These are phyloP conservation scores for Aquanectria penicillioides DNA, from an alignment of 2,329 filamentous ascomycete species.

Conservation along the genomic window DNA sequence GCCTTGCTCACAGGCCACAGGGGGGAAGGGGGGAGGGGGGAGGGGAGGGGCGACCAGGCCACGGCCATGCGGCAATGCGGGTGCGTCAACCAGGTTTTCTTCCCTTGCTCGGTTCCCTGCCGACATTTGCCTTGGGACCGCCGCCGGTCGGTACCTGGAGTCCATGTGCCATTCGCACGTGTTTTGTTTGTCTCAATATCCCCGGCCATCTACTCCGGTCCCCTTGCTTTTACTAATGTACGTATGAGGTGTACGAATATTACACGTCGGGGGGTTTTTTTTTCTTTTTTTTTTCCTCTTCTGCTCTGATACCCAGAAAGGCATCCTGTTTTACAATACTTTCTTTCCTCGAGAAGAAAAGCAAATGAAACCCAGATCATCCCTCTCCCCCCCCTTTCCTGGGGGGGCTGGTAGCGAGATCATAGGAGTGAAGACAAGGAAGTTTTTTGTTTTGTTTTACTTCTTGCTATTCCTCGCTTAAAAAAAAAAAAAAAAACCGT, in stretches of 20 bases:
- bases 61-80: slow-evolving; percentile 25
- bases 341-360: too few relatives aligned
- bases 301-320: neutral
- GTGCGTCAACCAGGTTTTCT: slow-evolving; percentile 5
- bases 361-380: too few relatives aligned
- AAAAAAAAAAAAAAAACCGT: too few relatives aligned
- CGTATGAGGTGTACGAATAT: neutral
- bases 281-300: neutral
- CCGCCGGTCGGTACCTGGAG: slow-evolving; percentile 20
- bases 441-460: neutral
- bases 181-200: neutral
- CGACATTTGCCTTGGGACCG: slow-evolving; percentile 5
- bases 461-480: too few relatives aligned
- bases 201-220: neutral
- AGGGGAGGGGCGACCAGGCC: slow-evolving; percentile 2
- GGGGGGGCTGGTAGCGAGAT: too few relatives aligned
- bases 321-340: too few relatives aligned
- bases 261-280: neutral
- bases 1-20: neutral
- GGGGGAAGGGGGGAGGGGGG: slow-evolving; percentile 1
- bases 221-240: neutral
- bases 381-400: too few relatives aligned
- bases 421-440: too few relatives aligned
- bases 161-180: slow-evolving; percentile 23
- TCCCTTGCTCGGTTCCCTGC: slow-evolving; percentile 16